Evolutionary conservation across 441 rosid species (phyloP), one percentile per base, ranked within the genome.

Genomic region (Erysimum pusillum): DNA sequence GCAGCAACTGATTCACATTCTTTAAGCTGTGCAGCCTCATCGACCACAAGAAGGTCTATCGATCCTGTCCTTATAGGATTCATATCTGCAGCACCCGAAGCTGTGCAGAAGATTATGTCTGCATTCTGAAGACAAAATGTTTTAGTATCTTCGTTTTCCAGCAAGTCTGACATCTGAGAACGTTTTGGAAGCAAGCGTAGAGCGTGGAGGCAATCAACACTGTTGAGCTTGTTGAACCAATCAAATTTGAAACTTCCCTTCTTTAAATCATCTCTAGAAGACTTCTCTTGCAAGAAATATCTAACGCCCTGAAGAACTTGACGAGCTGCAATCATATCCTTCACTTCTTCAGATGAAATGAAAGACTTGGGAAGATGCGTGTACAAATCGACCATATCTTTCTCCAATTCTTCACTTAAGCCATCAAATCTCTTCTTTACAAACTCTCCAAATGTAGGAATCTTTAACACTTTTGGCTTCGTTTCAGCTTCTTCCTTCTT

Each of bases 21-120:
- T 32, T 75, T 75, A 9, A 75, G 79, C 11, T 68, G 75, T 42
- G 92, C 84, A 1, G 92, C 92, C 74, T 88, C 90, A 9, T 88
- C 92, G 14, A 88, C 79, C 9, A 88, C 78, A 38, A 88, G 34
- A 22, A 88, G 10, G 1, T 79, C 53, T 5, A 85, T 9, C 0
- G 65, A 32, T 46, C 74, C 74, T 4, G 49, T 51, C n/a, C n/a
- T n/a, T n/a, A n/a, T n/a, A n/a, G n/a, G n/a, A n/a, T 2, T 61
- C 74, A 89, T 34, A 11, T 41, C 69, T 0, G 74, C 31, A 9
- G 89, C 83, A n/a, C 83, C 63, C 0, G 91, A 85, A n/a, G 85
- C 76, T 1, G 88, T 87, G 18, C 88, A 89, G 25, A 89, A 85
- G 34, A 89, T 35, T 22, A 89, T 39, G 3, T 70, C 9, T 0